Evolutionary conservation across 1,284 basidiomycete species (phyloP), one percentile per base, ranked within the genome.

Genomic region (Cryptococcus maquisensis): DNA sequence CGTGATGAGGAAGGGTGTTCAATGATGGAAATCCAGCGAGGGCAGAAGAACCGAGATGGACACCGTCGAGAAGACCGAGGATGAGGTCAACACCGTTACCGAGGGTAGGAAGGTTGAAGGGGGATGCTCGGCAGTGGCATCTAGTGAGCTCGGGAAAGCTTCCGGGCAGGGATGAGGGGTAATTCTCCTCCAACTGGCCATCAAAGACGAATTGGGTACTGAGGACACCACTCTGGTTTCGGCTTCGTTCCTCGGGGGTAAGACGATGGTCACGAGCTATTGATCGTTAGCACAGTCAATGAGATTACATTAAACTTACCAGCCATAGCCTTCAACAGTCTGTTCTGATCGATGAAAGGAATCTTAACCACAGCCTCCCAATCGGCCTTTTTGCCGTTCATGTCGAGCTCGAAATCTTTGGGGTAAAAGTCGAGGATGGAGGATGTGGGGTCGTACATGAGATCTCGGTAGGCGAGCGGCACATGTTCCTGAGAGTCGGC

Each of bases 341-440:
- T 81, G 16, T 80, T 69, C 75, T 96, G 86, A 47, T 97, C 86
- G 60, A 99, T 98, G 76, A 99, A 99, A 0, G 96, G 96, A 64
- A 99, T 98, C 78, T 98, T 98, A 56, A 98, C 92, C 56, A 98
- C 84, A 0, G 95, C 95, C 74, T 99, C 96, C 96, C 96, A 98
- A 36, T 97, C 94, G 66, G 88, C 86, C 74, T 95, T 98, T 82
- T 99, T 98, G 47, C 96, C 96, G 68, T 98, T 98, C 69, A 97
- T 78, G 77, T 99, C 96, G 61, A 84, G 85, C 62, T 91, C 92
- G 64, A 98, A 98, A 51, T 90, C 84, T 15, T 79, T 63, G 0
- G 96, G 96, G 73, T 98, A 99, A 78, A 98, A 98, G 71, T 96
- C 90, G 51, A 90, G 76, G 66, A 99, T 97, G 0, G 91, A 84